Percentiles rank a stretch among this genome's conserved stretches.
Conservation (phyloP, 495 filamentous ascomycete species). For the Aspergillus mulundensis region DNA sequence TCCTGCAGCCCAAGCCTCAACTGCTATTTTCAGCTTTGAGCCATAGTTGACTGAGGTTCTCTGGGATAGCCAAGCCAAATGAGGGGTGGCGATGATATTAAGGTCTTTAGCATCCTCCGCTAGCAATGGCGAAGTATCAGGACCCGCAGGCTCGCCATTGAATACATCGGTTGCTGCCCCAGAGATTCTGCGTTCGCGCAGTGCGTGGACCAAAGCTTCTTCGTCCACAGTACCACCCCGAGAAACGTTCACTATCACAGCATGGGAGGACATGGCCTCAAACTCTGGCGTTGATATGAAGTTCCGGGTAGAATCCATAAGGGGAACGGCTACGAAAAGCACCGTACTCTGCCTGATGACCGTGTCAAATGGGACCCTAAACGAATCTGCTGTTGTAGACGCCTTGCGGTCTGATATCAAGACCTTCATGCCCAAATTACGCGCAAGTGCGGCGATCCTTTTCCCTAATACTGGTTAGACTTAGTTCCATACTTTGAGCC, state of each 20-base stretch:
- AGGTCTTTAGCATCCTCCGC: constrained; percentile 22
- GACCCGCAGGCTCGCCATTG: constrained; percentile 45
- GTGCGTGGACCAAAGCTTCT: constrained; percentile 44
- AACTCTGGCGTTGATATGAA: constrained; percentile 50
- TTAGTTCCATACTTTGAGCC: not conserved
- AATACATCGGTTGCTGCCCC: constrained; percentile 58
- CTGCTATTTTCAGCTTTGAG: constrained; percentile 15
- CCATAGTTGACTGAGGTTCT: constrained; percentile 20
- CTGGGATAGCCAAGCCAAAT: constrained; percentile 30
- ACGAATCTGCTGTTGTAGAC: constrained; percentile 4
- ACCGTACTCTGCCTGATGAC: constrained; percentile 44
- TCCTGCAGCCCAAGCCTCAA: constrained; percentile 21
- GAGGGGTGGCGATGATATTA: constrained; percentile 30
- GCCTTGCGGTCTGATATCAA: constrained; percentile 40
- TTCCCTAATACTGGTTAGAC: constrained; percentile 21
- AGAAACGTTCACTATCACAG: constrained; percentile 54
- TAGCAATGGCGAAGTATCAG: constrained; percentile 25
- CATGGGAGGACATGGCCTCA: constrained; percentile 41
- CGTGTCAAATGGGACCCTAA: constrained; percentile 43
- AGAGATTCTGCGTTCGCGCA: constrained; percentile 42
- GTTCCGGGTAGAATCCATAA: constrained; percentile 40
- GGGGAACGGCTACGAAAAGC: constrained; percentile 46
- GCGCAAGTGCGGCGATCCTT: constrained; percentile 25
- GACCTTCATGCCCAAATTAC: constrained; percentile 31
- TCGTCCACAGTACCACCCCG: constrained; percentile 58